Conservation (phyloP, 2,329 filamentous ascomycete genomes). For the Calonectria crousiana region DNA sequence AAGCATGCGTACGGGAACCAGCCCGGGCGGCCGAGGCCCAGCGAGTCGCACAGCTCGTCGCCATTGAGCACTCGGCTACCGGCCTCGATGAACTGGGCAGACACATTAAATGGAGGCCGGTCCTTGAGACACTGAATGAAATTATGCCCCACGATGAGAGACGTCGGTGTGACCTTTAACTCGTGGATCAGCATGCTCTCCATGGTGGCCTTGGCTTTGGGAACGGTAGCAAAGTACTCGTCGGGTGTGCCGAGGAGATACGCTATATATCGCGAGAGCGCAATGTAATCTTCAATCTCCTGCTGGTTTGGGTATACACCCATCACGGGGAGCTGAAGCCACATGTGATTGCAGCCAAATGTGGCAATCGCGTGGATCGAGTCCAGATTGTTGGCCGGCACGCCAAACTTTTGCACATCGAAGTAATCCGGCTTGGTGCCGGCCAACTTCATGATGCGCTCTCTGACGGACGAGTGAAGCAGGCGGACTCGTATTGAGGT, state of each 20-base stretch:
- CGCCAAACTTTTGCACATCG: constrained; percentile 66
- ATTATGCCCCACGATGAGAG: constrained; percentile 51
- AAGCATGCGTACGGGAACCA: constrained; percentile 46
- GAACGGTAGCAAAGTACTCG: constrained; percentile 39
- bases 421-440: constrained; percentile 69
- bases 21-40: constrained; percentile 49
- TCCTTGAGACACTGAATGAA: constrained; percentile 53
- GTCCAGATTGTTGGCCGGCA: constrained; percentile 75
- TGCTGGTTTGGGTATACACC: constrained; percentile 69
- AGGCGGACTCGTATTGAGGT: constrained; percentile 74
- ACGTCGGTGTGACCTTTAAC: constrained; percentile 49
- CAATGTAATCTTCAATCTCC: constrained; percentile 73
- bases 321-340: constrained; percentile 72
- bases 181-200: constrained; percentile 51
- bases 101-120: constrained; percentile 51
- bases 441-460: constrained; percentile 70
- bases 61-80: constrained; percentile 53
- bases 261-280: constrained; percentile 60
- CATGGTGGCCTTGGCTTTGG: constrained; percentile 48
- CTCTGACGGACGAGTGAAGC: constrained; percentile 73
- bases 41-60: constrained; percentile 50
- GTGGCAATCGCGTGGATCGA: constrained; percentile 73
- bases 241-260: constrained; percentile 47
- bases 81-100: constrained; percentile 29
- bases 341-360: constrained; percentile 73